Evolutionary conservation across 768 basidiomycete species (phyloP).

Genomic region (Mycena chlorophos): DNA sequence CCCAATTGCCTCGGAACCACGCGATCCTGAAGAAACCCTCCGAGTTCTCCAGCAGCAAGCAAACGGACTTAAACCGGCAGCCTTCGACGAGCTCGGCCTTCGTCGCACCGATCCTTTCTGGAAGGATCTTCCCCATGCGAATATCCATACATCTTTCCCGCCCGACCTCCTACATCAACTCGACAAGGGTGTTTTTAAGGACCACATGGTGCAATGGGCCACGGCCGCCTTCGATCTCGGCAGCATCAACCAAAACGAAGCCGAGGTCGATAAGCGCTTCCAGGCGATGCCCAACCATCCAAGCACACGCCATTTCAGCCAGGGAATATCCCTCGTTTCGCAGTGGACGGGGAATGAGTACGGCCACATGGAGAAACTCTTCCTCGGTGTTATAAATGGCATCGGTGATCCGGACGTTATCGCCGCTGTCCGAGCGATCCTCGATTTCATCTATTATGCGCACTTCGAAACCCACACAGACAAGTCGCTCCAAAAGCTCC

Average conservation of each 20-base stretch:
- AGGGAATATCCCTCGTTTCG: no score
- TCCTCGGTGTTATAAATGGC: constrained; percentile 6
- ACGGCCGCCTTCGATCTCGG: constrained; percentile 10
- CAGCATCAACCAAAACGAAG: constrained; percentile 28
- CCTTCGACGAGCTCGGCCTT: no score
- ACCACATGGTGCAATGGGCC: constrained; percentile 29
- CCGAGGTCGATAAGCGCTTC: no score
- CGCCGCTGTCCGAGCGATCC: not conserved
- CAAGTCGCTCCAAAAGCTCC: not conserved
- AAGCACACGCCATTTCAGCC: no score
- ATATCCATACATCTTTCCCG: constrained; percentile 28
- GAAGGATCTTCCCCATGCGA: constrained; percentile 29
- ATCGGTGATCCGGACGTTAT: not conserved
- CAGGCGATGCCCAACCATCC: no score
- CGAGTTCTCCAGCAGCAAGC: no score
- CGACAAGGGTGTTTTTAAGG: constrained; percentile 35
- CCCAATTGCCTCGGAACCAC: no score
- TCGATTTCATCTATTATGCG: constrained; percentile 4
- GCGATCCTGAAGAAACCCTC: no score
- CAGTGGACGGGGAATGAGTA: no score
- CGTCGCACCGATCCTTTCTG: constrained; percentile 29
- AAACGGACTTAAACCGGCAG: no score
- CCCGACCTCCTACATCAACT: constrained; percentile 39
- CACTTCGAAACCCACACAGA: constrained; percentile 4
- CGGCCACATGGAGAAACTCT: no score